These are phyloP conservation scores for Endotrypanum monterogeii DNA, from an alignment of 208 protist genomes.

Conservation along the genomic window DNA sequence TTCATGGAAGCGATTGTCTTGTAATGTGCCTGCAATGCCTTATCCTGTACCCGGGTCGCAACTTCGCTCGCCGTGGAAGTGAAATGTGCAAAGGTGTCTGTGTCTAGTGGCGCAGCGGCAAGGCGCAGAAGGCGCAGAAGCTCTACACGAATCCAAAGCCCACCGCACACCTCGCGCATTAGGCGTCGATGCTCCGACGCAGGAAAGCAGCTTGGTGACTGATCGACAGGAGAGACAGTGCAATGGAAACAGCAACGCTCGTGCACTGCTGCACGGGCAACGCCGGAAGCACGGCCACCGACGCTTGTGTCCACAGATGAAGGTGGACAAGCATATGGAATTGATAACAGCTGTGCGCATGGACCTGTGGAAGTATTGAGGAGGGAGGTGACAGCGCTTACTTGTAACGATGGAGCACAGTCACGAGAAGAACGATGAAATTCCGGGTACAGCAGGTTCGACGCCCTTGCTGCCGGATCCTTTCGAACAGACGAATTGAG, in stretches of 20 bases:
- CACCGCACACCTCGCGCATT: slow-evolving; percentile 35
- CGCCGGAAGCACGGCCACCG: slow-evolving; percentile 2
- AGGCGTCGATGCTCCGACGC: slow-evolving; percentile 9
- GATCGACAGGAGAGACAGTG: slow-evolving; percentile 11
- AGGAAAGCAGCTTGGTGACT: slow-evolving; percentile 16
- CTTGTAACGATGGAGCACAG: slow-evolving; percentile 16
- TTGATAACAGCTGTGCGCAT: slow-evolving; percentile 50
- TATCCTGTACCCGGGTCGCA: slow-evolving; percentile 14
- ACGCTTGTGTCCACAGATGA: slow-evolving; percentile 14
- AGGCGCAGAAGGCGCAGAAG: slow-evolving; percentile 39
- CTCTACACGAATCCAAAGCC: slow-evolving; percentile 49
- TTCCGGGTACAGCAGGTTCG: slow-evolving; percentile 12
- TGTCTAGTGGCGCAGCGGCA: slow-evolving; percentile 38
- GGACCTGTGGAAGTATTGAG: slow-evolving; percentile 46
- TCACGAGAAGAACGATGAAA: slow-evolving; percentile 7
- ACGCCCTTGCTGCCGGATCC: neutral
- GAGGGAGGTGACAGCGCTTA: slow-evolving; percentile 38
- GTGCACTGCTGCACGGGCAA: slow-evolving; percentile 7
- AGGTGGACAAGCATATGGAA: slow-evolving; percentile 30
- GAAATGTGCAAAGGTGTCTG: slow-evolving; percentile 22
- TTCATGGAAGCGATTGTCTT: slow-evolving; percentile 28
- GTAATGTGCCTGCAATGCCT: slow-evolving; percentile 33
- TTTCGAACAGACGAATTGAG: slow-evolving; percentile 12
- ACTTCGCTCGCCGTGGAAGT: slow-evolving; percentile 16
- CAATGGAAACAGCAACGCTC: slow-evolving; percentile 1